Conservation (phyloP, 177 flowering plant genomes). For the Viscum album region DNA sequence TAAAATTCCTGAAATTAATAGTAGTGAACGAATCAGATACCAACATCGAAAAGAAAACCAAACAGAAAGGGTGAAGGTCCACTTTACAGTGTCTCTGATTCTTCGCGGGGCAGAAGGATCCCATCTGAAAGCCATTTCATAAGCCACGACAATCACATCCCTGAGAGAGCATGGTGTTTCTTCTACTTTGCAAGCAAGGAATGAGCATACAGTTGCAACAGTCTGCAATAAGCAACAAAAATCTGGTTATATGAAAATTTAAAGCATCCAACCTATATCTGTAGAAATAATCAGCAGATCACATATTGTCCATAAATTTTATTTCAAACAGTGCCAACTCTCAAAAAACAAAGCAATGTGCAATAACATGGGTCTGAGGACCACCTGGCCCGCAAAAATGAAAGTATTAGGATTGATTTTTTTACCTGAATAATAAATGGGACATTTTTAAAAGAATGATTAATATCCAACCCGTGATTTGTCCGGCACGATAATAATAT, state of each 20-base stretch:
- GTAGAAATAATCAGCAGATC: no score
- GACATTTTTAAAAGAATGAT: no score
- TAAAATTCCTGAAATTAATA: constrained; percentile 32
- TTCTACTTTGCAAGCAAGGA: constrained; percentile 52
- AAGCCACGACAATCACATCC: constrained; percentile 40
- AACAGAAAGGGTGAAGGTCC: not conserved
- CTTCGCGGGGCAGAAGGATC: constrained; percentile 42
- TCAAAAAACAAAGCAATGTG: no score
- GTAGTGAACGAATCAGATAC: constrained; percentile 4
- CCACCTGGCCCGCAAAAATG: no score
- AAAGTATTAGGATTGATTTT: no score
- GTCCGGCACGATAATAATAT: no score
- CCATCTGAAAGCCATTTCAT: constrained; percentile 30
- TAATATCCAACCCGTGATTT: no score
- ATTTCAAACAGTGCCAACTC: no score
- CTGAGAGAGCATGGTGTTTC: constrained; percentile 40
- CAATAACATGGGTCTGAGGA: no score
- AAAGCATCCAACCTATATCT: no score
- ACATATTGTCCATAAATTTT: no score
- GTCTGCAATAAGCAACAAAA: constrained; percentile 26
- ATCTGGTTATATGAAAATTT: not conserved
- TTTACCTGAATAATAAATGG: no score
- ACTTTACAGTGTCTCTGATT: constrained; percentile 36
- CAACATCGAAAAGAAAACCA: not conserved
- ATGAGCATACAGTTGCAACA: constrained; percentile 47